A percentile compares a stretch with the other conserved stretches of the same genome.
phyloP scores from a whole-genome alignment of 495 filamentous ascomycete species.

The Aspergillus diversus region DNA sequence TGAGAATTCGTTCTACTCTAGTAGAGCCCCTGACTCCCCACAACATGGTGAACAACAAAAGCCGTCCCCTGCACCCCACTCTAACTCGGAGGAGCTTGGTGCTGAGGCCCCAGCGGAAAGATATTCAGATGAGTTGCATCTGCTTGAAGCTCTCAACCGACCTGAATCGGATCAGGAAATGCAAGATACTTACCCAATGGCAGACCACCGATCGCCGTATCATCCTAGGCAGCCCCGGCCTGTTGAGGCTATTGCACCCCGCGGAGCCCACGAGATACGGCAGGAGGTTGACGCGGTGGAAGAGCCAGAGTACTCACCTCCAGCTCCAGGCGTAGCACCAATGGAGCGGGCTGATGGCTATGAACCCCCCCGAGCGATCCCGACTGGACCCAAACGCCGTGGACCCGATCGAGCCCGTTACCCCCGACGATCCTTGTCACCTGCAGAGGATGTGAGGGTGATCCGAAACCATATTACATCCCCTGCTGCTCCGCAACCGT shows the following conservation, averaged over 20 bases:
- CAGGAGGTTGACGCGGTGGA: constrained; percentile 37
- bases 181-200: constrained; percentile 51
- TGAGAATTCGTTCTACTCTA: constrained; percentile 94
- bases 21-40: constrained; percentile 63
- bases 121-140: constrained; percentile 52
- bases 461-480: constrained; percentile 66
- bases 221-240: constrained; percentile 35
- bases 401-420: constrained; percentile 27
- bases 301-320: constrained; percentile 56
- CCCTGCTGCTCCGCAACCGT: constrained; percentile 80
- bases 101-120: constrained; percentile 33
- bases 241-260: constrained; percentile 24
- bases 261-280: constrained; percentile 27
- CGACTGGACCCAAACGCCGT: constrained; percentile 25
- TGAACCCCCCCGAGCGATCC: constrained; percentile 29
- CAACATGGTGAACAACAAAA: constrained; percentile 35
- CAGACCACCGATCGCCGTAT: constrained; percentile 41
- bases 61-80: constrained; percentile 34
- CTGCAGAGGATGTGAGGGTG: constrained; percentile 47
- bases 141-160: constrained; percentile 50
- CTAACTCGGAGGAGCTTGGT: constrained; percentile 30
- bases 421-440: constrained; percentile 31
- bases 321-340: constrained; percentile 45
- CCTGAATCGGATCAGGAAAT: constrained; percentile 51
- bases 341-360: constrained; percentile 33